These are phyloP conservation scores for Boletales sp. DNA, from an alignment of 768 basidiomycete genomes.

Conservation along the genomic window DNA sequence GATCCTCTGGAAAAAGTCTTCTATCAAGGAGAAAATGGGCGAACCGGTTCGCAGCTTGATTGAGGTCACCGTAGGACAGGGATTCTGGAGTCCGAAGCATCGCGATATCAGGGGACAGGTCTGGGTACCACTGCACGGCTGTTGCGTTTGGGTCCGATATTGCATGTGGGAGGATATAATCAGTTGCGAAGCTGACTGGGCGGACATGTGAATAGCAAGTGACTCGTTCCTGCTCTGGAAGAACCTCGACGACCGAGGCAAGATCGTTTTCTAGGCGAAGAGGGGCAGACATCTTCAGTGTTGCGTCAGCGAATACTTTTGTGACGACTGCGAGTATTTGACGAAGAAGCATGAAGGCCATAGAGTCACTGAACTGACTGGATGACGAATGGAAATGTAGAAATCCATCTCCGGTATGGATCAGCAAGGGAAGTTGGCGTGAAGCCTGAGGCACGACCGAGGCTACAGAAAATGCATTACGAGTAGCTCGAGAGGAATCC, in stretches of 20 bases:
- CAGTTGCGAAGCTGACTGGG: conserved; percentile 19
- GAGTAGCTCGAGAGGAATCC: conserved; percentile 1
- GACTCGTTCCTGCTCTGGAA: conserved; percentile 6
- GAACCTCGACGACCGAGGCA: conserved; percentile 15
- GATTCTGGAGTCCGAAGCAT: conserved; percentile 2
- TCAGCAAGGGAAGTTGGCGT: conserved; percentile 9
- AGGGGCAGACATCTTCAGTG: conserved; percentile 7
- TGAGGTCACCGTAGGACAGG: conserved; percentile 33
- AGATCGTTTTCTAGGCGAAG: conserved; percentile 10
- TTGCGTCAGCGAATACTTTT: conserved; percentile 1
- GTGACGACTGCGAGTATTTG: conserved; percentile 12
- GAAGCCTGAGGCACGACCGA: background rate
- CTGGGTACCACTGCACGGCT: conserved; percentile 24
- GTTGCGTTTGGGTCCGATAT: conserved; percentile 9
- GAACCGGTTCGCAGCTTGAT: conserved; percentile 36
- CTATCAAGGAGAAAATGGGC: conserved; percentile 39
- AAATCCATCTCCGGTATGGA: conserved; percentile 3
- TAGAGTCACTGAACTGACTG: conserved; percentile 9
- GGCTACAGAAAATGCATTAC: background rate
- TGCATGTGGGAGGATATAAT: conserved; percentile 21
- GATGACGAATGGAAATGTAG: conserved; percentile 15
- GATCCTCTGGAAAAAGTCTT: conserved; percentile 37
- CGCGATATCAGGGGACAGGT: conserved; percentile 2
- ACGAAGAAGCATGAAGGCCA: conserved; percentile 13
- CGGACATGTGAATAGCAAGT: conserved; percentile 15